These are phyloP conservation scores for Lignosus rhinocerotis DNA, from an alignment of 1,284 basidiomycete species.

Conservation along the genomic window DNA sequence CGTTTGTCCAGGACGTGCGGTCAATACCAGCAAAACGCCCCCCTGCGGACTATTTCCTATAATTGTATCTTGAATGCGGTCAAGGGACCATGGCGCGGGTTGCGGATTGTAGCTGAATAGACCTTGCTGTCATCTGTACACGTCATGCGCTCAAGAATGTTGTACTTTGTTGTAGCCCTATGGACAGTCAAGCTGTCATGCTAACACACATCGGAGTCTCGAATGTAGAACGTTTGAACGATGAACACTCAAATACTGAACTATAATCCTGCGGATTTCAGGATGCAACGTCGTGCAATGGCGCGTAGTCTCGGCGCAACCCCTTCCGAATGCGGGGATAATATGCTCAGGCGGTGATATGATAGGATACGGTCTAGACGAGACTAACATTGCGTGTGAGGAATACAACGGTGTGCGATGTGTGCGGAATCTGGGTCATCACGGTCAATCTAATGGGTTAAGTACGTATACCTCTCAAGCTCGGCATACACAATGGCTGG, in stretches of 20 bases:
- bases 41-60: conserved; percentile 83
- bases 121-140: neutral
- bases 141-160: neutral
- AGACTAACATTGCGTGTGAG: neutral
- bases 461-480: neutral
- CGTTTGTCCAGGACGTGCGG: conserved; percentile 67
- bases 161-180: conserved; percentile 12
- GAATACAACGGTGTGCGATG: neutral
- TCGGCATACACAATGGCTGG: neutral
- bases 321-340: too few relatives aligned
- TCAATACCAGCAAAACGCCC: conserved; percentile 88
- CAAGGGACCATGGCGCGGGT: neutral
- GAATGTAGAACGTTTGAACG: too few relatives aligned
- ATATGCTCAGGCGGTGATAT: too few relatives aligned
- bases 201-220: neutral
- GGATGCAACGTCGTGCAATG: too few relatives aligned
- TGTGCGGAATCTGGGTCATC: neutral
- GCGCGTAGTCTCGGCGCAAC: too few relatives aligned
- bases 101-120: too few relatives aligned
- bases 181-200: neutral
- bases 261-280: too few relatives aligned
- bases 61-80: conserved; percentile 3
- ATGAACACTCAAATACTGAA: too few relatives aligned
- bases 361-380: neutral
- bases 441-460: neutral